These are phyloP conservation scores for Fraxinus anomala DNA, from an alignment of 257 asterid genomes.

Conservation along the genomic window DNA sequence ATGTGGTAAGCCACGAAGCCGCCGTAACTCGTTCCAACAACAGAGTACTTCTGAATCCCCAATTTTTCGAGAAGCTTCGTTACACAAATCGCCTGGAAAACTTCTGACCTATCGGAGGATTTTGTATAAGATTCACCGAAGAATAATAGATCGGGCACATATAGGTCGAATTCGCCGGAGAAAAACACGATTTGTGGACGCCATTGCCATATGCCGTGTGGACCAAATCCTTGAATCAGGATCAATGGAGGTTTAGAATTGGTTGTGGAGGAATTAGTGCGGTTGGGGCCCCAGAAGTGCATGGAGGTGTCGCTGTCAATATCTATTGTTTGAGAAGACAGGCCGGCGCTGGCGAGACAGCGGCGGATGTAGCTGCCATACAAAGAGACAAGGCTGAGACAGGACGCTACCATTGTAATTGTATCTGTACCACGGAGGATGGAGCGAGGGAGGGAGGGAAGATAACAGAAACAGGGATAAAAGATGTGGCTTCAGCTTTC, in stretches of 20 bases:
- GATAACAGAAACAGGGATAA: too few species aligned
- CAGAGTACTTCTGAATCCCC: slow-evolving; percentile 46
- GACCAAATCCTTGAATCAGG: slow-evolving; percentile 79
- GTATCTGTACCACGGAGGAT: neutral
- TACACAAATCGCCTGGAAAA: slow-evolving; percentile 69
- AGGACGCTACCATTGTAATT: slow-evolving; percentile 37
- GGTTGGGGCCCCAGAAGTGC: slow-evolving; percentile 71
- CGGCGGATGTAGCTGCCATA: slow-evolving; percentile 52
- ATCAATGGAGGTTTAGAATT: slow-evolving; percentile 52
- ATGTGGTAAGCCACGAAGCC: slow-evolving; percentile 78
- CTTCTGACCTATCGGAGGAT: slow-evolving; percentile 58
- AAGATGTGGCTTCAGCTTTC: too few species aligned
- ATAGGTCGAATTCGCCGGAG: slow-evolving; percentile 51
- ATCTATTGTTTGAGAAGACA: slow-evolving; percentile 50
- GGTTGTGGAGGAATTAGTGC: slow-evolving; percentile 18
- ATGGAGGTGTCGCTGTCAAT: slow-evolving; percentile 61
- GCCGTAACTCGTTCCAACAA: slow-evolving; percentile 87
- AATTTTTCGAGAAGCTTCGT: slow-evolving; percentile 49
- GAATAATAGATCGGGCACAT: slow-evolving; percentile 67
- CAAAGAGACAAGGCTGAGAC: slow-evolving; percentile 58
- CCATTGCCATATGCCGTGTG: slow-evolving; percentile 80
- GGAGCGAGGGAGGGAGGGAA: too few species aligned
- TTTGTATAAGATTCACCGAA: slow-evolving; percentile 62
- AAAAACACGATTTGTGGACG: slow-evolving; percentile 55
- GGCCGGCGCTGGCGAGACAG: slow-evolving; percentile 58